Base-by-base conservation (phyloP, 116 monocot species). In the Posidonia oceanica region DNA sequence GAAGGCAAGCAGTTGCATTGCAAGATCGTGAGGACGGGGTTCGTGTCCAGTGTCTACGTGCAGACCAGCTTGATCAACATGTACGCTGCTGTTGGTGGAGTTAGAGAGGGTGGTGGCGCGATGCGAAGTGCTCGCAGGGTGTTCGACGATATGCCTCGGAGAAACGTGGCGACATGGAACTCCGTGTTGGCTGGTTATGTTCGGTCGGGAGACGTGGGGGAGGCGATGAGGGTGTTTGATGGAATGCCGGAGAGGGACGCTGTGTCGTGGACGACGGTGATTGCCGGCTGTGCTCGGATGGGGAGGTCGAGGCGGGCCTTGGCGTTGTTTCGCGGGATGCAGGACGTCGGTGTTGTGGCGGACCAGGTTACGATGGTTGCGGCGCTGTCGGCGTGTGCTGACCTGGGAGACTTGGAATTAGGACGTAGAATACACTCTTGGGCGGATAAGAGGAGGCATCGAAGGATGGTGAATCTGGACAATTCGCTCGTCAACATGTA, bases 401-500 rank as follows among this genome's bases (percentile, higher is more conserved):
- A 75, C 23, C 14, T 75, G 22, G 78, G 82, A 21, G 75, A 83
- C 61, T 60, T 83, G 39, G 72, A 75, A 7, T 54, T 78, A 3
- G 82, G 82, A 2, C 66, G 71, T 0, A 66, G 71, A 37, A 62
- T 82, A 23, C 82, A 82, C 67, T 42, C 67, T 0, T 70, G 53
- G 39, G 37, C 54, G 14, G 36, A 39, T 15, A 7, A 17, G n/a
- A 38, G 52, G 13, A 57, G 22, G 11, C 23, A 36, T 3, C 16
- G 37, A 0, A 12, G 52, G 63, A 51, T 3, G 63, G 70, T 79
- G 18, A 69, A 69, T n/a, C 60, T 79, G 69, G 69, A 76, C 40
- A 83, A 83, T 54, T 63, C 79, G 6, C 75, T 83, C 17, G 56
- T 83, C 76, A 68, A 82, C 48, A 82, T 78, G 82, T 78, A 82